These are phyloP conservation scores for Mucuna pruriens DNA, from an alignment of 306 rosid species.

Conservation along the genomic window DNA sequence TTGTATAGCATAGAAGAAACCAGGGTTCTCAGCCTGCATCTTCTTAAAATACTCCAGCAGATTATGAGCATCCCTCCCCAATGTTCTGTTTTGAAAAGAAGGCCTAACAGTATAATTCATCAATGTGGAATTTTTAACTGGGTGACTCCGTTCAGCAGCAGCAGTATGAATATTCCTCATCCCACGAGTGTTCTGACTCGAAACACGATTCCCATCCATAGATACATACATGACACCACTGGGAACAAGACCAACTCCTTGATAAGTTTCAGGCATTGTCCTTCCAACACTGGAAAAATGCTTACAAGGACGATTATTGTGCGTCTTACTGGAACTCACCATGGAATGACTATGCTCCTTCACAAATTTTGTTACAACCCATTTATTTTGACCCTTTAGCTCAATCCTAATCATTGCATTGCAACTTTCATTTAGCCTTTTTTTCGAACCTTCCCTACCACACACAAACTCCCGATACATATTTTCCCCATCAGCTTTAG, in stretches of 20 bases:
- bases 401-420: constrained; percentile 81
- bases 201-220: constrained; percentile 66
- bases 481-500: constrained; percentile 59
- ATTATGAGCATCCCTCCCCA: constrained; percentile 91
- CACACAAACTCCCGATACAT: constrained; percentile 70
- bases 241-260: constrained; percentile 79
- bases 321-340: constrained; percentile 54
- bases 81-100: constrained; percentile 61
- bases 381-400: constrained; percentile 62
- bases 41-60: constrained; percentile 91
- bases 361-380: constrained; percentile 77
- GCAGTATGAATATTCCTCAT: constrained; percentile 49
- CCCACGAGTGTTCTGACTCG: constrained; percentile 60
- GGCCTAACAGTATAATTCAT: constrained; percentile 59
- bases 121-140: constrained; percentile 51
- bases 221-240: constrained; percentile 90
- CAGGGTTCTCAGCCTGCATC: constrained; percentile 97
- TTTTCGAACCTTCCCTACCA: constrained; percentile 70
- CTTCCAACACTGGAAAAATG: constrained; percentile 86
- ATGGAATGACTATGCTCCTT: constrained; percentile 84
- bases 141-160: constrained; percentile 50
- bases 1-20: constrained; percentile 94
- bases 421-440: constrained; percentile 63
- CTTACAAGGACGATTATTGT: constrained; percentile 67
- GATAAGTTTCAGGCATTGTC: constrained; percentile 67